A percentile compares a stretch with the other conserved stretches of the same genome.
phyloP scores from a whole-genome alignment of 2,329 filamentous ascomycete genomes.

The Pseudogymnoascus pannorum region DNA sequence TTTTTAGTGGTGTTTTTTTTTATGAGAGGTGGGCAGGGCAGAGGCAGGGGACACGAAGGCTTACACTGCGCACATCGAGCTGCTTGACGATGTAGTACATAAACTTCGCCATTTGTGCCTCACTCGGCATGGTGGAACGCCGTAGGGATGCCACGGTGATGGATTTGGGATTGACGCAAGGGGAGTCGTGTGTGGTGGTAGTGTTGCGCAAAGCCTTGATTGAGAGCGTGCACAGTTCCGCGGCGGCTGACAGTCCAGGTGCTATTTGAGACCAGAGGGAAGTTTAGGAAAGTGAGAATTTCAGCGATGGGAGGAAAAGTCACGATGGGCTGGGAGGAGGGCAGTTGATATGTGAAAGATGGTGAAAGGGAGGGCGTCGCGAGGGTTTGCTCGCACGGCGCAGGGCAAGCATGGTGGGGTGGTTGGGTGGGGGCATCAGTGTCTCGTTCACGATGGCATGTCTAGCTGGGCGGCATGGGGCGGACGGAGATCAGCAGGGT shows the following conservation, averaged over 20 bases:
- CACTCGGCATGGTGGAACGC: slow-evolving; percentile 36
- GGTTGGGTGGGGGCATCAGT: neutral
- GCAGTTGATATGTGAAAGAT: slow-evolving; percentile 4
- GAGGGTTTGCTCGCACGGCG: slow-evolving; percentile 1
- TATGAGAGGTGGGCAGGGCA: too few species aligned
- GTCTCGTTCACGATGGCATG: neutral
- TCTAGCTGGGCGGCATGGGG: slow-evolving; percentile 5
- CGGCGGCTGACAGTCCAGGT: neutral
- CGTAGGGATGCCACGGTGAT: slow-evolving; percentile 27
- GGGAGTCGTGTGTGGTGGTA: neutral
- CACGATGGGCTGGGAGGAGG: neutral
- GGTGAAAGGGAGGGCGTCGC: slow-evolving; percentile 3
- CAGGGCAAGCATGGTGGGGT: slow-evolving; percentile 4
- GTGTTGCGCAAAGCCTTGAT: neutral
- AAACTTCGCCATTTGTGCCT: slow-evolving; percentile 42
- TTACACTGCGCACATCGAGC: slow-evolving; percentile 43
- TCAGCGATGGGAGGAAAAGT: neutral
- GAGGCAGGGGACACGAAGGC: slow-evolving; percentile 14
- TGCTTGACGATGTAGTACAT: slow-evolving; percentile 50
- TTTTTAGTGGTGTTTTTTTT: slow-evolving; percentile 11
- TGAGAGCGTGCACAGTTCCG: neutral
- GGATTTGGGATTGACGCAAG: neutral
- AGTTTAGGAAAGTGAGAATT: neutral
- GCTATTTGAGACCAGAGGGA: neutral
- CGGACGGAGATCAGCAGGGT: neutral